A percentile compares a stretch with the other conserved stretches of the same genome.
phyloP scores from a whole-genome alignment of 768 basidiomycete species.

The Strobilomyces dryophilus region DNA sequence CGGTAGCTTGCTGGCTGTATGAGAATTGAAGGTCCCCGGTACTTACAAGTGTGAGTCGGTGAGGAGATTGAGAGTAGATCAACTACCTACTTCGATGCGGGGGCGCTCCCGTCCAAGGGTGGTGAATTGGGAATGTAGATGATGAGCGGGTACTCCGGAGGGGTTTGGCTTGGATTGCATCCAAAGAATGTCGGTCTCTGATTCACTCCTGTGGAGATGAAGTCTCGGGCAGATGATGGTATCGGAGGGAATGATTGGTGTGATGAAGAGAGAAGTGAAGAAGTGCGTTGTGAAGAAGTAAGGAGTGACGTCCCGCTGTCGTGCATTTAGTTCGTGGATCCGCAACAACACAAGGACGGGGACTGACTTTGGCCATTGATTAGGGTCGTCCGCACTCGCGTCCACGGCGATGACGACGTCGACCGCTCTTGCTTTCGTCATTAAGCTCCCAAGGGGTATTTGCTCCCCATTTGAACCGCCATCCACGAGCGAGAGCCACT shows the following conservation, averaged over 20 bases:
- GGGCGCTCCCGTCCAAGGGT: constrained; percentile 55
- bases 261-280: constrained; percentile 40
- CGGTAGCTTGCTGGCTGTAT: constrained; percentile 53
- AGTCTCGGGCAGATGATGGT: constrained; percentile 47
- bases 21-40: constrained; percentile 55
- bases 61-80: background rate
- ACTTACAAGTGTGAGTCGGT: constrained; percentile 31
- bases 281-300: constrained; percentile 41
- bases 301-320: constrained; percentile 52
- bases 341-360: background rate
- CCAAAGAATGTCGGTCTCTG: constrained; percentile 77
- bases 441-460: constrained; percentile 64
- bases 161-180: constrained; percentile 49
- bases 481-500: constrained; percentile 63
- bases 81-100: constrained; percentile 56
- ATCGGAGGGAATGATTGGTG: constrained; percentile 66
- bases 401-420: constrained; percentile 80
- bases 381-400: constrained; percentile 51
- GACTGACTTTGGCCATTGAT: constrained; percentile 66
- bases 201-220: constrained; percentile 59
- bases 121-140: constrained; percentile 78
- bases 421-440: constrained; percentile 62
- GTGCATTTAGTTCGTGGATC: background rate
- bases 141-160: constrained; percentile 60
- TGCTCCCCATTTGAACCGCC: constrained; percentile 69